Evolutionary conservation across 2,329 filamentous ascomycete species (phyloP).

Genomic region (Cytospora paraplurivora): DNA sequence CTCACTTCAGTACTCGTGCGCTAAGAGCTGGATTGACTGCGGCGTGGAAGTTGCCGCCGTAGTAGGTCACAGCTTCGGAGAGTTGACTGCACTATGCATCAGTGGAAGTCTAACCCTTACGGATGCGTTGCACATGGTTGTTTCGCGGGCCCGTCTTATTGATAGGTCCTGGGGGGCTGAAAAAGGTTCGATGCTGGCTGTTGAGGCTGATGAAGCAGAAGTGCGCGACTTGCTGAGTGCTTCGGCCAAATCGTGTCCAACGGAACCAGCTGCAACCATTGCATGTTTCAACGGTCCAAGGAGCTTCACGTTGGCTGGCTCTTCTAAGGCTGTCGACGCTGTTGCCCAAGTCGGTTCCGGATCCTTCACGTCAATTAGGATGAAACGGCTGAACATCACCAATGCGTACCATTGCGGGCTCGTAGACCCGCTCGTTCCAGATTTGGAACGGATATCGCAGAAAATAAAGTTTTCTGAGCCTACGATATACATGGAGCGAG

Average conservation of each 20-base stretch:
- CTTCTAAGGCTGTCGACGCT: conserved; percentile 37
- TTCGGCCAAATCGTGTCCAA: neutral
- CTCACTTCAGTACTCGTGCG: conserved; percentile 43
- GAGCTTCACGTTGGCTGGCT: conserved; percentile 47
- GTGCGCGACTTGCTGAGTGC: conserved; percentile 3
- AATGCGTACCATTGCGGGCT: conserved; percentile 51
- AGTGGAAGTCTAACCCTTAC: conserved; percentile 37
- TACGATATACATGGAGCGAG: neutral
- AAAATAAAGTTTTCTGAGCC: neutral
- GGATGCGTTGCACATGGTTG: conserved; percentile 38
- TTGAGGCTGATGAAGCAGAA: conserved; percentile 28
- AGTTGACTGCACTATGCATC: conserved; percentile 44
- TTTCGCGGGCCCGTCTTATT: conserved; percentile 37
- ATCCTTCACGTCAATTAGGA: conserved; percentile 36
- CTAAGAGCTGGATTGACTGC: conserved; percentile 41
- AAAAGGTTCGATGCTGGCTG: conserved; percentile 43
- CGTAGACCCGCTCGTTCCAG: conserved; percentile 39
- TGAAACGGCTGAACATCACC: conserved; percentile 46
- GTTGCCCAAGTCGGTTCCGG: conserved; percentile 37
- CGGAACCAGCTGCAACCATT: conserved; percentile 35
- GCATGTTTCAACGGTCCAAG: conserved; percentile 51
- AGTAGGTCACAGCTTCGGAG: conserved; percentile 47
- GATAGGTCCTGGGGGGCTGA: conserved; percentile 40
- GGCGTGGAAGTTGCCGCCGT: conserved; percentile 37
- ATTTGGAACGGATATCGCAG: neutral